phyloP scores from a whole-genome alignment of 345 rosid genomes.

The Boechera retrofracta region DNA sequence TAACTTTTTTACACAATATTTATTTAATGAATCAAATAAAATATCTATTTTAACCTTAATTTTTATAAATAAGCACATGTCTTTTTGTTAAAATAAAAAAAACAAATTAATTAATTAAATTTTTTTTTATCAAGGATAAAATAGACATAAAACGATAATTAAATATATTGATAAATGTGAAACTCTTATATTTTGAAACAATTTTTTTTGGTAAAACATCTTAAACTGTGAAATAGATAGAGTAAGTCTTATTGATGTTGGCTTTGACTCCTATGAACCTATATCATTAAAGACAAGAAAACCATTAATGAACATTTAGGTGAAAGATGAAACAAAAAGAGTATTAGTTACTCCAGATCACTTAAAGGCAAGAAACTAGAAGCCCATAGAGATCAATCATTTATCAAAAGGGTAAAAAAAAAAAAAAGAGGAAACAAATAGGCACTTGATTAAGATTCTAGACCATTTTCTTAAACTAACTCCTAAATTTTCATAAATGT shows the following conservation, averaged over 20 bases:
- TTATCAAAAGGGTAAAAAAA: constrained; percentile 24
- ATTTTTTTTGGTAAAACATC: no score
- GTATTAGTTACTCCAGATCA: constrained; percentile 41
- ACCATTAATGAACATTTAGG: neutral
- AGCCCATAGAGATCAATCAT: constrained; percentile 35
- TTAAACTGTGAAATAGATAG: no score
- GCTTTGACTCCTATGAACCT: constrained; percentile 20
- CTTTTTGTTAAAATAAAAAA: no score
- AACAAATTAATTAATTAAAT: no score
- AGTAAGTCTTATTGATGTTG: constrained; percentile 20
- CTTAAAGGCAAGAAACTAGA: constrained; percentile 31
- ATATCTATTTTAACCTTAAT: no score
- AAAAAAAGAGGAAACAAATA: constrained; percentile 14
- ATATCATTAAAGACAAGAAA: constrained; percentile 28
- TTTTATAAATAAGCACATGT: no score
- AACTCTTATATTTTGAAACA: no score
- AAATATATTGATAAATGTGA: no score
- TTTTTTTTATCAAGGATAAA: no score
- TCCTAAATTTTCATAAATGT: constrained; percentile 12
- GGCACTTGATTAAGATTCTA: constrained; percentile 43
- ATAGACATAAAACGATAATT: no score
- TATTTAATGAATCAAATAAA: no score
- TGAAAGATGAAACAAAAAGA: constrained; percentile 26
- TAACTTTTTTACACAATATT: no score
- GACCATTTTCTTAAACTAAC: constrained; percentile 24